phyloP scores from a whole-genome alignment of 2,329 filamentous ascomycete genomes.

The Fusarium newnesense region DNA sequence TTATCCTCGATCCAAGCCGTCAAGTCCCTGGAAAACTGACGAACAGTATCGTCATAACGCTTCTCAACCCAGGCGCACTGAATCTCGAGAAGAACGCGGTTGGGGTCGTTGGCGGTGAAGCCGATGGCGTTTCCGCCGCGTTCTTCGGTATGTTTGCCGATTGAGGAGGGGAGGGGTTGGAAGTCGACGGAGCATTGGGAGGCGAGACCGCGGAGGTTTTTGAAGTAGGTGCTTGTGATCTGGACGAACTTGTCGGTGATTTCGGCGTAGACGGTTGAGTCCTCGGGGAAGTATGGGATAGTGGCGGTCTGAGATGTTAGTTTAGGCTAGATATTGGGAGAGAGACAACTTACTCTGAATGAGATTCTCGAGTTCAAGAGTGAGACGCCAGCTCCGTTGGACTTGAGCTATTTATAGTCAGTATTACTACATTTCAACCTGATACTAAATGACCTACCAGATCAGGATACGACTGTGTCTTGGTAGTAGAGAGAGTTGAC shows the following conservation, averaged over 20 bases:
- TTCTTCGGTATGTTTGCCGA: constrained; percentile 9
- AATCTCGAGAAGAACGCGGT: constrained; percentile 11
- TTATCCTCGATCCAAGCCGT: constrained; percentile 14
- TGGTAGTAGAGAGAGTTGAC: not conserved
- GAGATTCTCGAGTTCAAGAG: constrained; percentile 17
- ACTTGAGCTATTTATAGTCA: not conserved
- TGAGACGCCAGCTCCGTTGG: constrained; percentile 8
- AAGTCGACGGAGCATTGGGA: constrained; percentile 29
- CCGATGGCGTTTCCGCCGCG: constrained; percentile 23
- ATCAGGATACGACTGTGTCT: constrained; percentile 1
- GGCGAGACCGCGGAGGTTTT: not conserved
- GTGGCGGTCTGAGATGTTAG: constrained; percentile 9
- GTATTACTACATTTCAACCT: rapidly evolving
- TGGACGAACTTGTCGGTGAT: constrained; percentile 4
- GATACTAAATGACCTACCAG: not conserved
- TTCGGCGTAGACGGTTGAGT: constrained; percentile 1
- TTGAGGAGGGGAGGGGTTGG: constrained; percentile 2
- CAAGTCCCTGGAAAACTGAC: constrained; percentile 2
- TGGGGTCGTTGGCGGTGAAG: not conserved
- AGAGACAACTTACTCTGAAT: not conserved
- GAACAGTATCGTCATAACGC: not conserved
- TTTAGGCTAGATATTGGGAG: rapidly evolving
- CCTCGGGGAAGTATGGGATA: not conserved
- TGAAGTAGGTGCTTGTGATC: constrained; percentile 7
- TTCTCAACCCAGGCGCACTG: constrained; percentile 25